phyloP scores from a whole-genome alignment of 176 grass and related monocot genomes.

The Oryza nivara region DNA sequence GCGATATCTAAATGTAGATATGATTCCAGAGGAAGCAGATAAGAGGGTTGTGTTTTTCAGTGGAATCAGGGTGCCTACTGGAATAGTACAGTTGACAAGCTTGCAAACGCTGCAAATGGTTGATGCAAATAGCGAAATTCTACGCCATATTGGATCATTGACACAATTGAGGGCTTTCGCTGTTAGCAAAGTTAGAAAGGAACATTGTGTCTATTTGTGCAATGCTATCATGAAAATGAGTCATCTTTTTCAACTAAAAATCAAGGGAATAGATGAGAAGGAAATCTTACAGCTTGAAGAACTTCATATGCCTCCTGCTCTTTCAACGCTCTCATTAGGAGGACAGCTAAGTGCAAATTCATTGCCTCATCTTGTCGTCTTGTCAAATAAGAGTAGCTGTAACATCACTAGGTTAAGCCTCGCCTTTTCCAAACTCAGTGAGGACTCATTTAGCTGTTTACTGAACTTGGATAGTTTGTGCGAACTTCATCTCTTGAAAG shows the following conservation, averaged over 20 bases:
- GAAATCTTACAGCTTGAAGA: neutral
- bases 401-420: no score
- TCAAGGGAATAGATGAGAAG: neutral
- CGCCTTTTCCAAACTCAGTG: accelerated
- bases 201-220: no score
- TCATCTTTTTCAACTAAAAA: neutral
- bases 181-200: neutral
- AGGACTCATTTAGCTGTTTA: no score
- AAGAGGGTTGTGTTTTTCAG: no score
- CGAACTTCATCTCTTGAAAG: accelerated
- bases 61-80: constrained; percentile 13
- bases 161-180: neutral
- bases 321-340: neutral
- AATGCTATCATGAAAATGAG: neutral
- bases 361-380: neutral
- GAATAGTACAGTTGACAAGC: constrained; percentile 24
- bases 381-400: no score
- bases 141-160: neutral
- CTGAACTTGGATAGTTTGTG: neutral
- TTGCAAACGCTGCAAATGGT: constrained; percentile 33
- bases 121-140: neutral
- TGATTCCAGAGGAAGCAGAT: accelerated
- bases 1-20: constrained; percentile 13
- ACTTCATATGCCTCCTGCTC: neutral
- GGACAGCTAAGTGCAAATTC: neutral